Evolutionary conservation across 257 asterid genomes (phyloP).

Genomic region (Solanum raphanifolium): DNA sequence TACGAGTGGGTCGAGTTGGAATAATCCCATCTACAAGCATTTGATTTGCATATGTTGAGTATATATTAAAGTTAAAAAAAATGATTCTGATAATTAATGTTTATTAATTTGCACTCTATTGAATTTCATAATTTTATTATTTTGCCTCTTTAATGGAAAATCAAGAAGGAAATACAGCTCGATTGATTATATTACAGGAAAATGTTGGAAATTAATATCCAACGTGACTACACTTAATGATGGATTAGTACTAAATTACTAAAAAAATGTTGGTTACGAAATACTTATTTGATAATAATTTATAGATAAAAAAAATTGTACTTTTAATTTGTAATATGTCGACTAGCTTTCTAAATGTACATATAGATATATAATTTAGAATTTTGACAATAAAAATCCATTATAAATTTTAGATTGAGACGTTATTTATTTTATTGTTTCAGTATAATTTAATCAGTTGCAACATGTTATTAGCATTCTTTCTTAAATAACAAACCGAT

Average conservation of each 20-base stretch:
- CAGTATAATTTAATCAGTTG: too few relatives aligned
- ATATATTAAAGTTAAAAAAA: neutral
- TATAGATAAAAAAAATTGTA: neutral
- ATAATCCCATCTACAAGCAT: neutral
- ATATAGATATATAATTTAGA: too few relatives aligned
- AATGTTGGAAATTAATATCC: neutral
- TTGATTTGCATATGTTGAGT: neutral
- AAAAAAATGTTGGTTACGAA: neutral
- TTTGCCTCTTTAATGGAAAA: neutral
- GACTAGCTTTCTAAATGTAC: neutral
- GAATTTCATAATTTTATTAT: neutral
- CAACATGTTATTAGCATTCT: too few relatives aligned
- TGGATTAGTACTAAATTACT: neutral
- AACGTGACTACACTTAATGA: neutral
- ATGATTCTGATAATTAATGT: neutral
- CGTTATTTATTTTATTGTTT: too few relatives aligned
- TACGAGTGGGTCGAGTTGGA: neutral
- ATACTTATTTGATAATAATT: neutral
- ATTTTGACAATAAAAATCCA: too few relatives aligned
- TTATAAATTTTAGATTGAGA: too few relatives aligned
- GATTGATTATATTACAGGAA: neutral
- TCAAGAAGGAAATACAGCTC: neutral
- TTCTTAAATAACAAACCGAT: too few relatives aligned
- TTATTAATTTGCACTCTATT: neutral
- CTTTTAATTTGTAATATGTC: neutral